phyloP scores from a whole-genome alignment of 352 stramenopile genomes.

The Phytophthora brassicae region DNA sequence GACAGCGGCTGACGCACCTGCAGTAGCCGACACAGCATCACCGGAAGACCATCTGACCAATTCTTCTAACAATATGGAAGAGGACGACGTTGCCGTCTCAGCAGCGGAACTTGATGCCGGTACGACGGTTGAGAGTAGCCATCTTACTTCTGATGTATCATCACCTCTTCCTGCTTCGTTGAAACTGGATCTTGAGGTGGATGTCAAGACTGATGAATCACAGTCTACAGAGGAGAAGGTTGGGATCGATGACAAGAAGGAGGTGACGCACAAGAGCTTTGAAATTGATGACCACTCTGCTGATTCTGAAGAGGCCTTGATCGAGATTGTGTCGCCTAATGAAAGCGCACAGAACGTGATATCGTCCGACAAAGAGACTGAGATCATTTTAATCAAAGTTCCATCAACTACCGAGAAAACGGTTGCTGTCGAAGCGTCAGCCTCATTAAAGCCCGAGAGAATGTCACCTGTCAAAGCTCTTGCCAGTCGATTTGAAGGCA shows the following conservation, averaged over 20 bases:
- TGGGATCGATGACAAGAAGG: too few relatives aligned
- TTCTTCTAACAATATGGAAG: background rate
- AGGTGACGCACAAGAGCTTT: too few relatives aligned
- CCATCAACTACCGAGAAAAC: conserved; percentile 10
- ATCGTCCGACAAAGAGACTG: background rate
- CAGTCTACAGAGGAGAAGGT: background rate
- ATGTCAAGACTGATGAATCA: background rate
- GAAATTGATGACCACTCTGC: too few relatives aligned
- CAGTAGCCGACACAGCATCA: background rate
- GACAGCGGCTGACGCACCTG: too few relatives aligned
- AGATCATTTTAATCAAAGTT: conserved; percentile 19
- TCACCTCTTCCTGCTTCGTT: conserved; percentile 8
- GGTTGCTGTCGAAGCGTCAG: background rate
- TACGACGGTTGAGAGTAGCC: background rate
- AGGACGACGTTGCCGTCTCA: background rate
- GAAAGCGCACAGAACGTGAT: background rate
- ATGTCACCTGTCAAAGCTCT: conserved; percentile 43
- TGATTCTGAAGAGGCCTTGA: background rate
- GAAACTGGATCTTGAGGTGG: conserved; percentile 15
- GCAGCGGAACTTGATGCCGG: background rate
- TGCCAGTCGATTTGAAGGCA: conserved; percentile 42
- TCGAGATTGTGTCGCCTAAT: background rate
- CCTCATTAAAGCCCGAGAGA: conserved; percentile 17
- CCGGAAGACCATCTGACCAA: background rate
- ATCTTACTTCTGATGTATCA: background rate